Evolutionary conservation across 306 rosid genomes (phyloP).

Genomic region (Cucumis cinereus): DNA sequence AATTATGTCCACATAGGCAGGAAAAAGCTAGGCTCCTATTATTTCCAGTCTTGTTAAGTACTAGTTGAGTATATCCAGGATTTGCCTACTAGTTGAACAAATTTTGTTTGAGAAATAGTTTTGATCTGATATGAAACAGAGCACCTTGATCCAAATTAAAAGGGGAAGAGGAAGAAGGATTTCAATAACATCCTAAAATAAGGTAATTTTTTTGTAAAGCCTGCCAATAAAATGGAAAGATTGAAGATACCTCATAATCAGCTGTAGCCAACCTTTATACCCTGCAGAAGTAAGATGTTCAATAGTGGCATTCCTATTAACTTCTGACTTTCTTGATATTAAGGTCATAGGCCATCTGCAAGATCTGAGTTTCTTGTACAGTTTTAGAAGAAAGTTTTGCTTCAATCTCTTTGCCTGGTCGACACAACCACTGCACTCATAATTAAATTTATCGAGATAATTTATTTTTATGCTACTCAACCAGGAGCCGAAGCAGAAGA

Average conservation of each 20-base stretch:
- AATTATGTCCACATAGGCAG: neutral
- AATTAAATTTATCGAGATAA: neutral
- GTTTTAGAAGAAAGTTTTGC: slow-evolving; percentile 26
- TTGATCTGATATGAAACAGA: neutral
- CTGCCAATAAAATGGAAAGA: neutral
- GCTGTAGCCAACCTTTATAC: slow-evolving; percentile 38
- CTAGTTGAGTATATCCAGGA: neutral
- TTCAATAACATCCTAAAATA: neutral
- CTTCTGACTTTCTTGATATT: slow-evolving; percentile 42
- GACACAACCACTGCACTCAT: slow-evolving; percentile 22
- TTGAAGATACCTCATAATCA: slow-evolving; percentile 60
- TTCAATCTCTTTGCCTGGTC: slow-evolving; percentile 37
- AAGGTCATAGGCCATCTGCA: slow-evolving; percentile 64
- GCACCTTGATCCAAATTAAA: neutral
- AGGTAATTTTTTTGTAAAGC: neutral
- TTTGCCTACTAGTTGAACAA: neutral
- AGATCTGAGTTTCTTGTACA: slow-evolving; percentile 38
- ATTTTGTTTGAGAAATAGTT: neutral
- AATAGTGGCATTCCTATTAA: slow-evolving; percentile 27
- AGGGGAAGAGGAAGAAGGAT: neutral
- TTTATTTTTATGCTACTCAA: neutral
- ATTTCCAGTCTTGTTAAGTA: neutral
- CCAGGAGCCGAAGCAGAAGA: neutral
- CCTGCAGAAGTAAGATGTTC: slow-evolving; percentile 50
- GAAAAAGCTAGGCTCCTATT: neutral